Evolutionary conservation across 2,329 filamentous ascomycete species (phyloP).

Genomic region (Acephala macrosclerotiorum): DNA sequence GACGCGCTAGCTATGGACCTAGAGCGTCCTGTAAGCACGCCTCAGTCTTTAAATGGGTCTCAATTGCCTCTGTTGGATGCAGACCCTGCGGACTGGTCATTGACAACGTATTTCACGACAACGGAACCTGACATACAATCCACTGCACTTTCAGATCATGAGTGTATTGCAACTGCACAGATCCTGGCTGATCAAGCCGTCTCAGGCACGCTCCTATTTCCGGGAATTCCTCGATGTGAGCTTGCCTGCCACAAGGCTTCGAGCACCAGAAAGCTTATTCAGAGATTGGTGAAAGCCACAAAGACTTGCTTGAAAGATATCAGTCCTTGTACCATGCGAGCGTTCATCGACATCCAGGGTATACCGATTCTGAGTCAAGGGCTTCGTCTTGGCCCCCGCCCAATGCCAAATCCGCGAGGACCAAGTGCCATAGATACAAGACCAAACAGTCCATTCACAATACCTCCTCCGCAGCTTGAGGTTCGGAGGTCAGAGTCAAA

Average conservation of each 20-base stretch:
- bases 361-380: slow-evolving; percentile 61
- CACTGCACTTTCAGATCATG: slow-evolving; percentile 56
- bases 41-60: slow-evolving; percentile 37
- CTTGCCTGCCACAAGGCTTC: slow-evolving; percentile 23
- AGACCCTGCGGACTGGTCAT: slow-evolving; percentile 48
- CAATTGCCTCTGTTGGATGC: slow-evolving; percentile 41
- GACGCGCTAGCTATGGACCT: slow-evolving; percentile 41
- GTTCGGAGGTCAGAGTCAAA: slow-evolving; percentile 73
- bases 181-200: slow-evolving; percentile 75
- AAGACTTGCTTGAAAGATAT: slow-evolving; percentile 53
- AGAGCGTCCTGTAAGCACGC: slow-evolving; percentile 36
- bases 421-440: slow-evolving; percentile 44
- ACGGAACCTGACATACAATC: slow-evolving; percentile 55
- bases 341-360: slow-evolving; percentile 64
- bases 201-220: slow-evolving; percentile 52
- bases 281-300: slow-evolving; percentile 55
- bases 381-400: slow-evolving; percentile 51
- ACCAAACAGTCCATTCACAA: slow-evolving; percentile 63
- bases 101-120: slow-evolving; percentile 64
- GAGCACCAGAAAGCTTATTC: slow-evolving; percentile 43
- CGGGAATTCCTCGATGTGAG: slow-evolving; percentile 22
- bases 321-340: slow-evolving; percentile 52
- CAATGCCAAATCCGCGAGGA: slow-evolving; percentile 36
- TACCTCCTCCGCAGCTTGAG: slow-evolving; percentile 75
- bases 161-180: slow-evolving; percentile 72